Base-by-base conservation (phyloP, 2,329 filamentous ascomycete species). In the Trichocomaceae sp. region DNA sequence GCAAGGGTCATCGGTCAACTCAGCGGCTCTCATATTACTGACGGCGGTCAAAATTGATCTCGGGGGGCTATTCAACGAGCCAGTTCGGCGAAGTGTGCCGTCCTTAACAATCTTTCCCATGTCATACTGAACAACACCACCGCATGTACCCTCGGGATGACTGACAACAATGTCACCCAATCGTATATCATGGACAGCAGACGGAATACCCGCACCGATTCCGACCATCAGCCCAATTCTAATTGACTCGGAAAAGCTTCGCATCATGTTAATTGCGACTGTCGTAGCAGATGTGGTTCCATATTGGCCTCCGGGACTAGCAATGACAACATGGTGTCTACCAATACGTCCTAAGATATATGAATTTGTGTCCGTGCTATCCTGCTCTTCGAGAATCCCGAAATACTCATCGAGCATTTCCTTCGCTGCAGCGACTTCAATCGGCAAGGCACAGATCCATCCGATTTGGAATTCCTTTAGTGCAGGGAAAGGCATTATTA, bases 391-490 rank as follows among this genome's bases (percentile, higher is more conserved):
- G 3, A 60, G 59, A 23, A 46, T 23, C 1, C 57, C 59, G 50
- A 60, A 62, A 0, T 46, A 33, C 29, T 63, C 59, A 54, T 64
- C 60, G 0, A 64, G 57, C 52, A 63, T 59, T 39, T 59, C 55
- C 10, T 50, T 45, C 0, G 62, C 62, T 15, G 58, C 60, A 5
- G 58, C 57, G 5, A 41, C 50, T 49, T 63, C 62, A 46, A 61
- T 46, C 8, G 59, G 59, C 7, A 61, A 46, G 23, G 62, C 58
- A 54, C 59, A 53, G 8, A 62, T 61, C 60, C 59, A 62, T 10
- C 56, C 59, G n/a, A 62, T 54, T 23, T 59, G 49, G 41, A 52
- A 60, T 17, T 56, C n/a, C 1, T 19, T 45, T 20, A 5, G 42
- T 19, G 42, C 13, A 15, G 42, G 42, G 4, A 15, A 19, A 45